These are phyloP conservation scores for Chloropicon primus DNA, from an alignment of 139 green algal genomes.

Conservation along the genomic window DNA sequence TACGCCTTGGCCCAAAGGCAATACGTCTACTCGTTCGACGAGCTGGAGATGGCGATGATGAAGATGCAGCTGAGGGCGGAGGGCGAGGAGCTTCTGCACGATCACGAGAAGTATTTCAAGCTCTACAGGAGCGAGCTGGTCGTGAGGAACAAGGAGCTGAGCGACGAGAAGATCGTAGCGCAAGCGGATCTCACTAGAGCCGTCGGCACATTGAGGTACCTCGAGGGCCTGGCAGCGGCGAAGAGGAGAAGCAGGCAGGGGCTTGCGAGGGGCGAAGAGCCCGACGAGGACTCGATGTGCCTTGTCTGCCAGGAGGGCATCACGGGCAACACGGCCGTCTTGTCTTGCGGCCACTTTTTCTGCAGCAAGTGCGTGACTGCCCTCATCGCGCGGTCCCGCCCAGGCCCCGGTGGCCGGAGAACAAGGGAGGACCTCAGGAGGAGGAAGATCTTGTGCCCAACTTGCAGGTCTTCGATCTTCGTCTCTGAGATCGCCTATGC, in stretches of 20 bases:
- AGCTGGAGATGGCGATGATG: slow-evolving; percentile 69
- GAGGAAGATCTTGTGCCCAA: slow-evolving; percentile 46
- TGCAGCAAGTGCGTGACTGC: slow-evolving; percentile 43
- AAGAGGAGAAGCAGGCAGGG: neutral
- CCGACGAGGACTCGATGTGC: slow-evolving; percentile 28
- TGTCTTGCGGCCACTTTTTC: slow-evolving; percentile 50
- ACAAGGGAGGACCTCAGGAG: neutral
- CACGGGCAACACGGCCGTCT: slow-evolving; percentile 28
- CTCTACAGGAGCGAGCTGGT: slow-evolving; percentile 36
- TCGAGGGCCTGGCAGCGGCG: slow-evolving; percentile 35
- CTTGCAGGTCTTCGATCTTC: slow-evolving; percentile 32
- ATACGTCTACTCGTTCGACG: slow-evolving; percentile 67
- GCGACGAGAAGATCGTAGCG: slow-evolving; percentile 33
- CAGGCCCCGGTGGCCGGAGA: neutral
- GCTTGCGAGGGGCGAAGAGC: neutral
- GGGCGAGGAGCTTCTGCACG: slow-evolving; percentile 12
- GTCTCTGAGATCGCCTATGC: slow-evolving; percentile 43
- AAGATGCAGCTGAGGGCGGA: slow-evolving; percentile 35
- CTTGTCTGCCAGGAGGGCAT: slow-evolving; percentile 55
- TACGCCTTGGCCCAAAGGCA: slow-evolving; percentile 41
- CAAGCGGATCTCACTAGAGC: slow-evolving; percentile 36
- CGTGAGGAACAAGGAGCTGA: slow-evolving; percentile 40
- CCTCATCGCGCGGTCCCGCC: slow-evolving; percentile 26
- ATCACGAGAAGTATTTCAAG: slow-evolving; percentile 44
- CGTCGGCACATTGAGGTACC: slow-evolving; percentile 61